Evolutionary conservation across 2,329 filamentous ascomycete species (phyloP).

Genomic region (Fusarium sp.): DNA sequence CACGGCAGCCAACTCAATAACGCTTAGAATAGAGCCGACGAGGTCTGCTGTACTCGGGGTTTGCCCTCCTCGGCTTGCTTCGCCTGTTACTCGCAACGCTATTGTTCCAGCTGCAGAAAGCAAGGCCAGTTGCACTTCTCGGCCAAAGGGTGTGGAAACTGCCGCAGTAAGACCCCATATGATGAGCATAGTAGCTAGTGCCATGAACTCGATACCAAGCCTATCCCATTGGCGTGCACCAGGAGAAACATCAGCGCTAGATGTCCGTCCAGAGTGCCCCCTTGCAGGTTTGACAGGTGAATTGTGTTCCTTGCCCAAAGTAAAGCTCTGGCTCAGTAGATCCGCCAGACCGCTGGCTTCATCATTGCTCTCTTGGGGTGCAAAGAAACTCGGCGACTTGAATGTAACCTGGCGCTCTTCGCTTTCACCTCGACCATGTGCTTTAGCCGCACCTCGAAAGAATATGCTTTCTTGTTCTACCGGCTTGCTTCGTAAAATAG

Average conservation of each 20-base stretch:
- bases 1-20: slow-evolving; percentile 46
- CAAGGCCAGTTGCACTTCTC: slow-evolving; percentile 43
- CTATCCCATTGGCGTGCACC: slow-evolving; percentile 3
- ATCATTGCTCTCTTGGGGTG: slow-evolving; percentile 53
- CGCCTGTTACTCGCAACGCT: slow-evolving; percentile 45
- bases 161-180: slow-evolving; percentile 42
- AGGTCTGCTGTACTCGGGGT: slow-evolving; percentile 35
- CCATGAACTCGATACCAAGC: slow-evolving; percentile 34
- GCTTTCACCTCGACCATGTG: slow-evolving; percentile 6
- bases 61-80: slow-evolving; percentile 30
- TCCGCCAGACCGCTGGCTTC: slow-evolving; percentile 57
- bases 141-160: slow-evolving; percentile 36
- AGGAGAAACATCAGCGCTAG: background rate
- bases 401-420: slow-evolving; percentile 54
- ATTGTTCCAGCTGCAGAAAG: slow-evolving; percentile 45
- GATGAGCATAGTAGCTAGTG: slow-evolving; percentile 36
- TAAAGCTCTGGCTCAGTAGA: slow-evolving; percentile 56
- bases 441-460: slow-evolving; percentile 52
- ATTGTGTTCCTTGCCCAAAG: slow-evolving; percentile 47
- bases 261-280: background rate
- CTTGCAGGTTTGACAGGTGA: background rate
- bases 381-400: slow-evolving; percentile 69
- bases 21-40: slow-evolving; percentile 43
- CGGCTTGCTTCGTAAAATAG: slow-evolving; percentile 59
- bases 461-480: slow-evolving; percentile 59